A percentile compares a stretch with the other conserved stretches of the same genome.
Conservation (phyloP, 2,329 filamentous ascomycete genomes). For the Sclerotinia borealis region DNA sequence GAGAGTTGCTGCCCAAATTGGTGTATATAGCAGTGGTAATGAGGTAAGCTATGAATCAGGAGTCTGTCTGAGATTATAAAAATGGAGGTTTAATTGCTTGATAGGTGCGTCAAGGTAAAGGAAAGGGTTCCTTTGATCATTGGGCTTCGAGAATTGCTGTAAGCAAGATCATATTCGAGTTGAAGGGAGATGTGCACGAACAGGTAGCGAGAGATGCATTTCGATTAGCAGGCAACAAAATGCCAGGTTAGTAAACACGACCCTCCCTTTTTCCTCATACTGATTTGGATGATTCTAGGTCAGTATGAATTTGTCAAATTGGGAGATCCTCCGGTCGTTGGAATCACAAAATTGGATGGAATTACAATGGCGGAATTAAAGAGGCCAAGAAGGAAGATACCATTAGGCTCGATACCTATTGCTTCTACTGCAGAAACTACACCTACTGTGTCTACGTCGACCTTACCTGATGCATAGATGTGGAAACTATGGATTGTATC, state of each 20-base stretch:
- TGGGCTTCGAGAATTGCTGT: conserved; percentile 90
- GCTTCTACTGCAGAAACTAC: conserved; percentile 17
- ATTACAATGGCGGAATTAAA: conserved; percentile 79
- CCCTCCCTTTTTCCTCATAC: not conserved
- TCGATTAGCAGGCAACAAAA: conserved; percentile 85
- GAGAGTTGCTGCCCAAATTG: conserved; percentile 84
- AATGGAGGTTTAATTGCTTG: conserved; percentile 13
- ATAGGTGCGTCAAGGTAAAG: conserved; percentile 94
- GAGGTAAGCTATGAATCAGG: conserved; percentile 51
- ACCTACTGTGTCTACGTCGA: conserved; percentile 23
- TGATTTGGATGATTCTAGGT: conserved; percentile 41
- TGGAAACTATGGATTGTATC: conserved; percentile 12
- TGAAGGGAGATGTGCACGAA: conserved; percentile 90
- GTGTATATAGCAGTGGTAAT: conserved; percentile 92
- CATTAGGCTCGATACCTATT: conserved; percentile 22
- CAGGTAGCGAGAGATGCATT: conserved; percentile 92
- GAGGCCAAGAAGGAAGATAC: conserved; percentile 57
- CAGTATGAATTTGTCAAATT: conserved; percentile 92
- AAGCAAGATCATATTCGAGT: conserved; percentile 85
- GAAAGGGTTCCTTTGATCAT: conserved; percentile 94
- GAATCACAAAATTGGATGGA: conserved; percentile 81
- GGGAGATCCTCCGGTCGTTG: conserved; percentile 83
- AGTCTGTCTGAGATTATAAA: not conserved
- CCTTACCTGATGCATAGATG: conserved; percentile 25
- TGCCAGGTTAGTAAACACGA: conserved; percentile 62